Conservation (phyloP, 805 yeast species). For the Spathaspora gorwiae region DNA sequence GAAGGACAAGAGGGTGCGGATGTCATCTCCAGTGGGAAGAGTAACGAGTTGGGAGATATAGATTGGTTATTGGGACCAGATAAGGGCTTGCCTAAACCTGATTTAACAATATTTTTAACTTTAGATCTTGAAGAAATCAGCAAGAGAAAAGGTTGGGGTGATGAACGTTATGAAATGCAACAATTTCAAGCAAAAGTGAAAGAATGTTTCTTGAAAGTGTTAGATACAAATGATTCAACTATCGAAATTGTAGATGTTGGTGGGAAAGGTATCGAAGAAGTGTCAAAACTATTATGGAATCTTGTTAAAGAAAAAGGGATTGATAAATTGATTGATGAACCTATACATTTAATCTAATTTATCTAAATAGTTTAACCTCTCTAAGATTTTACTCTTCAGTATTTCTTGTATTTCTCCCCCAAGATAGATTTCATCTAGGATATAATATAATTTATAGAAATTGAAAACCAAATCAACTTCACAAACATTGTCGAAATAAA, state of each 20-base stretch:
- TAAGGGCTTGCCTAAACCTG: conserved; percentile 81
- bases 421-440: conserved; percentile 80
- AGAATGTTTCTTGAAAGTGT: conserved; percentile 48
- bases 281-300: conserved; percentile 43
- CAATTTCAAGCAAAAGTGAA: conserved; percentile 75
- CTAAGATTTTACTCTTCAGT: conserved; percentile 62
- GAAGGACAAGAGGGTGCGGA: background rate
- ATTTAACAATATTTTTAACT: conserved; percentile 71
- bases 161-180: conserved; percentile 80
- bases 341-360: conserved; percentile 11
- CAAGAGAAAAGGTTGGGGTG: conserved; percentile 78
- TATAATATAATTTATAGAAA: conserved; percentile 76
- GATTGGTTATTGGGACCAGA: conserved; percentile 85
- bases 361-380: conserved; percentile 63
- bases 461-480: conserved; percentile 91
- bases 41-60: conserved; percentile 33
- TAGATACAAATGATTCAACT: conserved; percentile 24
- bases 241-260: conserved; percentile 55
- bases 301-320: conserved; percentile 10
- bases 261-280: conserved; percentile 52
- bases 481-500: conserved; percentile 85
- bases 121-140: conserved; percentile 43
- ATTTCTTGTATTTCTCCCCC: conserved; percentile 92
- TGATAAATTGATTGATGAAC: conserved; percentile 9
- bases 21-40: conserved; percentile 1